Evolutionary conservation across 2,329 filamentous ascomycete species (phyloP).

Genomic region (Corynespora cassiicola): DNA sequence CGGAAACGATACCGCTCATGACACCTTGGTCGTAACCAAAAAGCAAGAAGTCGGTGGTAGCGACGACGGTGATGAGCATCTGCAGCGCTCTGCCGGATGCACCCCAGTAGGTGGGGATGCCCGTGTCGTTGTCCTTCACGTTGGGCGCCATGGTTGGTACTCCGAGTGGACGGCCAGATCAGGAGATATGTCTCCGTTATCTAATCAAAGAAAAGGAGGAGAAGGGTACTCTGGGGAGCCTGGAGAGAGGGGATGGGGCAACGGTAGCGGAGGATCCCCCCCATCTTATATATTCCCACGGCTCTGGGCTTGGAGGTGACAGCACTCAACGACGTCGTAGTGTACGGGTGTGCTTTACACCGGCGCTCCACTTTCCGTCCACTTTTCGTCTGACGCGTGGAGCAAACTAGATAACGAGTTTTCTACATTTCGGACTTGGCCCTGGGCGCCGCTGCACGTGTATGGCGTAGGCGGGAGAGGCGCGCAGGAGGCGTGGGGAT

Average conservation of each 20-base stretch:
- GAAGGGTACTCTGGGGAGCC: constrained; percentile 11
- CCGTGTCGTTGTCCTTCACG: constrained; percentile 28
- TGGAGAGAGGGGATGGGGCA: constrained; percentile 27
- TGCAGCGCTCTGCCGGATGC: constrained; percentile 36
- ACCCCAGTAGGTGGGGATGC: constrained; percentile 38
- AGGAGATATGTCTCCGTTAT: not conserved
- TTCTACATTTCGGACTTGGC: constrained; percentile 36
- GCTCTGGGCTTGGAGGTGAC: too few species aligned
- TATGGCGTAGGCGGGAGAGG: constrained; percentile 28
- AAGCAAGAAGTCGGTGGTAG: constrained; percentile 55
- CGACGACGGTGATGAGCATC: constrained; percentile 49
- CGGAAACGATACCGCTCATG: constrained; percentile 50
- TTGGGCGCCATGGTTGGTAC: constrained; percentile 32
- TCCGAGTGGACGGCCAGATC: not conserved
- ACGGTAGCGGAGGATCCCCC: constrained; percentile 23
- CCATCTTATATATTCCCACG: too few species aligned
- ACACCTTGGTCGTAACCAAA: constrained; percentile 56
- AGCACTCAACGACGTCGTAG: too few species aligned
- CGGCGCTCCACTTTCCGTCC: constrained; percentile 23
- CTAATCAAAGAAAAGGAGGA: too few species aligned
- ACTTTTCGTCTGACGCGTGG: constrained; percentile 28
- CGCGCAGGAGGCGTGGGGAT: constrained; percentile 35
- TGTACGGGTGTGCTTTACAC: constrained; percentile 29
- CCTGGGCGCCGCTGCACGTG: constrained; percentile 30
- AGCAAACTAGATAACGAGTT: constrained; percentile 36